Evolutionary conservation across 2,329 filamentous ascomycete genomes (phyloP).

Genomic region (Cryphonectria radicalis): DNA sequence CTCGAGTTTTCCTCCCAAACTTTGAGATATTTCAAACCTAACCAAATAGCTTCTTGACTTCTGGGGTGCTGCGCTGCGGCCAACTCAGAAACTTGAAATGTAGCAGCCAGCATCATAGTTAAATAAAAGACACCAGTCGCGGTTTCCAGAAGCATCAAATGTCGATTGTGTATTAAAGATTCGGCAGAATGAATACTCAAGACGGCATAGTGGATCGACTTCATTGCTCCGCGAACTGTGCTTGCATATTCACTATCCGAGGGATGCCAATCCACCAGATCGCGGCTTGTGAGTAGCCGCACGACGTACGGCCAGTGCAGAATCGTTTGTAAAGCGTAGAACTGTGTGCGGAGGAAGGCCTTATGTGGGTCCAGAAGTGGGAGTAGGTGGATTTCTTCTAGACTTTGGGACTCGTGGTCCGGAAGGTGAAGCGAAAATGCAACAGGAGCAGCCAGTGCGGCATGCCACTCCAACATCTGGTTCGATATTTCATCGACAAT

Average conservation of each 20-base stretch:
- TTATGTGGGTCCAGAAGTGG: neutral
- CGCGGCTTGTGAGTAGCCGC: neutral
- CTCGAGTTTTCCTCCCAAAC: neutral
- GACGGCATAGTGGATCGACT: neutral
- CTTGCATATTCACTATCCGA: neutral
- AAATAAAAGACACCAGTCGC: neutral
- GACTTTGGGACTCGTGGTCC: neutral
- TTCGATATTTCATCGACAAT: constrained; percentile 30
- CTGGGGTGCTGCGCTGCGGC: neutral
- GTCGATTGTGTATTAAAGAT: neutral
- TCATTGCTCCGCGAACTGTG: neutral
- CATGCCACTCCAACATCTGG: constrained; percentile 31
- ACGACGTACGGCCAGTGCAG: neutral
- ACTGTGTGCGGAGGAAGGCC: neutral
- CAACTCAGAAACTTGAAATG: neutral
- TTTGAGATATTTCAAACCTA: neutral
- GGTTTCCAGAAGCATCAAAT: neutral
- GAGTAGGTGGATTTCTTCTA: neutral
- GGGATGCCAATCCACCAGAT: neutral
- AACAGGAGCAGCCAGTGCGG: constrained; percentile 26
- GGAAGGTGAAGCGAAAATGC: constrained; percentile 21
- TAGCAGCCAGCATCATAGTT: neutral
- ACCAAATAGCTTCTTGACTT: neutral
- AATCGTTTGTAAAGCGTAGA: neutral
- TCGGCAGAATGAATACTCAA: neutral